Base-by-base conservation (phyloP, 306 rosid genomes). In the Vicia villosa region DNA sequence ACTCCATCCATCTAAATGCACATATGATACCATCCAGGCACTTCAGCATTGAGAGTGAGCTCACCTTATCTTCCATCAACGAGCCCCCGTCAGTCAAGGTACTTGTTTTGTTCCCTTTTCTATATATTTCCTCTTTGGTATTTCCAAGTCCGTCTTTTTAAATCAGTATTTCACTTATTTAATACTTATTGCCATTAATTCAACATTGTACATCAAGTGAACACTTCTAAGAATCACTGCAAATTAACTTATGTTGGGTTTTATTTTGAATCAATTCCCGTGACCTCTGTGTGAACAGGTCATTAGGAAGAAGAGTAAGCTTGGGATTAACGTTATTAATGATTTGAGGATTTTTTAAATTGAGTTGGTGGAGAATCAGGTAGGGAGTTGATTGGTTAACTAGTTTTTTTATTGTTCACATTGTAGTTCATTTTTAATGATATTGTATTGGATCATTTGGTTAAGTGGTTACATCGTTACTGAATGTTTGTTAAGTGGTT, bases 21-120 rank as follows among this genome's bases (percentile, higher is more conserved):
- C 99, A 20, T 91, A 85, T 51, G 96, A 88, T 80, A 91, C 89
- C 82, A 82, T 94, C 72, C 86, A 83, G 80, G 85, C 81, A 63
- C 86, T 94, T 81, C 92, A 88, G 80, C 85, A 79, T 55, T 86
- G 86, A 57, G 38, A 79, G 59, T 59, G 82, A 69, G 74, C 74
- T 70, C 19, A 64, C 84, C 28, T 6, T 36, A 36, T 30, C 84
- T 34, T 67, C 88, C 38, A 42, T 59, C 54, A 56, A 59, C 6
- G 74, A 76, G 66, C 51, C 83, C 37, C 72, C 83, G 24, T 73
- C 80, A 72, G 58, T 74, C 54, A 83, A 94, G 99, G 99, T 94
- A 81, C 46, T 51, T n/a, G n/a, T n/a, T n/a, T n/a, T 19, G 5
- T 59, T 72, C 67, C 60, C 6, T 56, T 49, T 69, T 66, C 38